These are phyloP conservation scores for Plasmopara viticola DNA, from an alignment of 352 stramenopile genomes.

Conservation along the genomic window DNA sequence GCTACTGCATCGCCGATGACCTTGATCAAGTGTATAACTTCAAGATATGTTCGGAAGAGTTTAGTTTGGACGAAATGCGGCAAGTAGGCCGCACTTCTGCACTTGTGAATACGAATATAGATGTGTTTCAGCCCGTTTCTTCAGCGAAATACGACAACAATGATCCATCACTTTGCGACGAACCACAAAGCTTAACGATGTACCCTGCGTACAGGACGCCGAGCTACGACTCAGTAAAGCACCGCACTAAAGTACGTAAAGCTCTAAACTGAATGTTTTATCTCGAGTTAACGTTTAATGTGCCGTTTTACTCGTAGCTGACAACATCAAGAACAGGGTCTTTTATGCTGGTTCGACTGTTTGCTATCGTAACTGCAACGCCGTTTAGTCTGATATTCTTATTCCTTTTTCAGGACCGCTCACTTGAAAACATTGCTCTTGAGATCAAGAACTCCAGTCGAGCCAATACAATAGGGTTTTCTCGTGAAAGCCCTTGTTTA, in stretches of 20 bases:
- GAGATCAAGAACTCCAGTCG: slow-evolving; percentile 33
- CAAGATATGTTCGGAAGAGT: slow-evolving; percentile 45
- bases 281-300: background rate
- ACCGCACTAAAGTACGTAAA: slow-evolving; percentile 23
- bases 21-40: slow-evolving; percentile 56
- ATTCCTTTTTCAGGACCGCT: slow-evolving; percentile 37
- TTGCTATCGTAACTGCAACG: background rate
- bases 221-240: slow-evolving; percentile 26
- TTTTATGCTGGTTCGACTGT: slow-evolving; percentile 37
- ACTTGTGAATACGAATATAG: slow-evolving; percentile 40
- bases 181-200: slow-evolving; percentile 42
- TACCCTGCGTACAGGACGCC: slow-evolving; percentile 48
- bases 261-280: background rate
- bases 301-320: slow-evolving; percentile 22
- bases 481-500: slow-evolving; percentile 36
- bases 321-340: slow-evolving; percentile 29
- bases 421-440: slow-evolving; percentile 51
- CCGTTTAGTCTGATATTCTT: slow-evolving; percentile 2
- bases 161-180: slow-evolving; percentile 22
- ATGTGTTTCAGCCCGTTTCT: slow-evolving; percentile 48
- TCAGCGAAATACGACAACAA: slow-evolving; percentile 18
- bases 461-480: slow-evolving; percentile 29
- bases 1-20: slow-evolving; percentile 83
- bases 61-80: slow-evolving; percentile 37
- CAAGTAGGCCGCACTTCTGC: slow-evolving; percentile 22